Evolutionary conservation across 2,329 filamentous ascomycete genomes (phyloP).

Genomic region (Pyricularia sp.): DNA sequence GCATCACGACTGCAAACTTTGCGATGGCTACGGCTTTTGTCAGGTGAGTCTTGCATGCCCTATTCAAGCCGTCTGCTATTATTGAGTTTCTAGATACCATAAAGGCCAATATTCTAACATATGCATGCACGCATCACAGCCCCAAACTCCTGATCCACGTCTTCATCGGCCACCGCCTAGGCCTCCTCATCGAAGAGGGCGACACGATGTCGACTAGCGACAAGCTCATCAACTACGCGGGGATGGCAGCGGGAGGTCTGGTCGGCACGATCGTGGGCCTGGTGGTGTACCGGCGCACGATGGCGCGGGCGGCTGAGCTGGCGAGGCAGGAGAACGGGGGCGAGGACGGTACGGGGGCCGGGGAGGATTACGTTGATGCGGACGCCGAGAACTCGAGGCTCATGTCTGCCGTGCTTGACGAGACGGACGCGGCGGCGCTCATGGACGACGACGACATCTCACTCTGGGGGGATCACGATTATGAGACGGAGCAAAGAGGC

Average conservation of each 20-base stretch:
- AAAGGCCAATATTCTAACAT: background rate
- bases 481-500: slow-evolving; percentile 11
- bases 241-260: slow-evolving; percentile 62
- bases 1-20: slow-evolving; percentile 67
- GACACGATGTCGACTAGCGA: slow-evolving; percentile 71
- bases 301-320: slow-evolving; percentile 52
- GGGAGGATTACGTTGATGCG: slow-evolving; percentile 27
- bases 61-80: background rate
- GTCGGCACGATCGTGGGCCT: slow-evolving; percentile 70
- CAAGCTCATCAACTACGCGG: slow-evolving; percentile 74
- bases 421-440: slow-evolving; percentile 36
- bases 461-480: slow-evolving; percentile 39
- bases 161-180: slow-evolving; percentile 81
- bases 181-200: slow-evolving; percentile 70
- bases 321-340: slow-evolving; percentile 25
- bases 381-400: slow-evolving; percentile 13
- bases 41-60: slow-evolving; percentile 27
- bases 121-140: slow-evolving; percentile 21
- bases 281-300: slow-evolving; percentile 71
- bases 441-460: slow-evolving; percentile 53
- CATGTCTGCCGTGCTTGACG: slow-evolving; percentile 17
- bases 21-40: slow-evolving; percentile 74
- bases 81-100: background rate
- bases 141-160: slow-evolving; percentile 88
- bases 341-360: slow-evolving; percentile 25